Percentiles rank a stretch among this genome's conserved stretches.
Conservation (phyloP, 1,139 yeast species). For the Blastobotrys malaysiensis region DNA sequence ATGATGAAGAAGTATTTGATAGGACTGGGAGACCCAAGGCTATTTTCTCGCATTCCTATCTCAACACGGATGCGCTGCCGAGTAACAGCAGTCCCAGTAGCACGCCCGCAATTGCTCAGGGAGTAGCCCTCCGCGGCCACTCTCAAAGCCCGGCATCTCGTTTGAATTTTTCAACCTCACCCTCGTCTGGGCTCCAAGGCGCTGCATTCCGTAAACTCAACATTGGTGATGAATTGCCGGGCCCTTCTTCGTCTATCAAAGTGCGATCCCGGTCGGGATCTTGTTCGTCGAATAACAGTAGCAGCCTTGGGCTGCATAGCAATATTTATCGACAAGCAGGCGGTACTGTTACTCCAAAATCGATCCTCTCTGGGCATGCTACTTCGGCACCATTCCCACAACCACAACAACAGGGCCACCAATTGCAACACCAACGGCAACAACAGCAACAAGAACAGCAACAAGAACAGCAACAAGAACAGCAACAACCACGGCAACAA, state of each 20-base stretch:
- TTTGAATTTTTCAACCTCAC: neutral
- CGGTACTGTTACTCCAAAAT: slow-evolving; percentile 2
- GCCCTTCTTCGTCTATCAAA: neutral
- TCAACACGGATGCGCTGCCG: slow-evolving; percentile 21
- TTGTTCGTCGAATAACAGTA: neutral
- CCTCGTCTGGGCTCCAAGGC: neutral
- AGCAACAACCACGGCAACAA: neutral
- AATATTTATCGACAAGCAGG: neutral
- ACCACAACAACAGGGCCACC: neutral
- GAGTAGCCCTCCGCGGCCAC: neutral
- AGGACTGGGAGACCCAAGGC: slow-evolving; percentile 2
- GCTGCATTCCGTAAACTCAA: neutral
- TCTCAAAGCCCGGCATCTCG: neutral
- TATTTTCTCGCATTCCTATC: slow-evolving; percentile 23
- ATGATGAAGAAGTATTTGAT: neutral
- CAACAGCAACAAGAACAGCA: neutral
- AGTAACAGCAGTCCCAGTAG: neutral
- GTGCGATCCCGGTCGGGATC: neutral
- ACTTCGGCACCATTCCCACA: neutral
- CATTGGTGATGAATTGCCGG: neutral
- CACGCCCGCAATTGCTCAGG: neutral
- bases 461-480: neutral
- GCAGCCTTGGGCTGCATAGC: neutral
- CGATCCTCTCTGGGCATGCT: slow-evolving; percentile 1
- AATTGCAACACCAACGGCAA: neutral